Conservation (phyloP, 768 basidiomycete genomes). For the Thelephora ganbajun region DNA sequence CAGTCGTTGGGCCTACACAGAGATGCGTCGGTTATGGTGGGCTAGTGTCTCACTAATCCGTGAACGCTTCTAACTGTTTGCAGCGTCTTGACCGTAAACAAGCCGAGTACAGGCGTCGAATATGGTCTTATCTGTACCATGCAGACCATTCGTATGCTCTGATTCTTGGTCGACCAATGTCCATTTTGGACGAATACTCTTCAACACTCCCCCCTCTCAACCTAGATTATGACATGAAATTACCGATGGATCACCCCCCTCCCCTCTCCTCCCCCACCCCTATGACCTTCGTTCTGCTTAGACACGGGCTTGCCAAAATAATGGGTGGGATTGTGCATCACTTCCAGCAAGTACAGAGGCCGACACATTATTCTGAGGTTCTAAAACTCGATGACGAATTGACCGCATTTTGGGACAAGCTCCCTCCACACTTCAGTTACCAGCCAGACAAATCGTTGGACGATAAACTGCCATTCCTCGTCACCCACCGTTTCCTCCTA, state of each 20-base stretch:
- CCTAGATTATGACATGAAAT: conserved; percentile 44
- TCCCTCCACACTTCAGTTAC: conserved; percentile 70
- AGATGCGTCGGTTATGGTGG: conserved; percentile 72
- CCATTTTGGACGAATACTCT: conserved; percentile 82
- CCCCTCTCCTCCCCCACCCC: conserved; percentile 60
- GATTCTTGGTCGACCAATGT: conserved; percentile 80
- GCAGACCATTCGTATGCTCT: conserved; percentile 88
- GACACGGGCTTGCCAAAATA: conserved; percentile 69
- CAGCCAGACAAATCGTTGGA: conserved; percentile 72
- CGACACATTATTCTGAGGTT: conserved; percentile 75
- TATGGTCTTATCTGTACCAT: conserved; percentile 92
- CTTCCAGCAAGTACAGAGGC: conserved; percentile 74
- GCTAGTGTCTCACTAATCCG: conserved; percentile 10
- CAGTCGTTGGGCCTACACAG: conserved; percentile 89
- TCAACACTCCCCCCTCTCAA: conserved; percentile 70
- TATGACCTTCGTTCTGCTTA: conserved; percentile 80
- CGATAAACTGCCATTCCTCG: conserved; percentile 46
- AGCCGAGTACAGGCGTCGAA: conserved; percentile 79
- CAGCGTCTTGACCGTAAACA: conserved; percentile 63
- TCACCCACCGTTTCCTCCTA: conserved; percentile 78
- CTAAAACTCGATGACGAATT: conserved; percentile 73
- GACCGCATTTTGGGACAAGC: conserved; percentile 53
- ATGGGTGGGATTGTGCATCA: conserved; percentile 88
- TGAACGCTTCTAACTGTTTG: conserved; percentile 2
- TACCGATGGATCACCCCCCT: conserved; percentile 32